phyloP scores from a whole-genome alignment of 1,284 basidiomycete genomes.

The Caloboletus firmus region DNA sequence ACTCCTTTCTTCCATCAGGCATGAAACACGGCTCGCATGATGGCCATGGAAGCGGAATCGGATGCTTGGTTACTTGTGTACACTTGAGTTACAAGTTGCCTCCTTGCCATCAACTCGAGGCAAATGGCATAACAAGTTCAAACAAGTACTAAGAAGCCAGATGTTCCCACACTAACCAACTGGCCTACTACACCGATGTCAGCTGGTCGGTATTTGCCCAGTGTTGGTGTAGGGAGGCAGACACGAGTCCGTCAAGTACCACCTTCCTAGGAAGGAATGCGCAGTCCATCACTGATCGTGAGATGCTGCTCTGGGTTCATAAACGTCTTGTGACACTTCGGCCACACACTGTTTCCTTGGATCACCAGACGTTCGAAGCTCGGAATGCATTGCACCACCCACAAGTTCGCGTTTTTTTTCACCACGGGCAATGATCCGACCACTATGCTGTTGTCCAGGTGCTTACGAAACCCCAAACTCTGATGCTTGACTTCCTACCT shows the following conservation, averaged over 20 bases:
- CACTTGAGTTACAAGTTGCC: too few species aligned
- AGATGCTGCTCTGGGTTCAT: background rate
- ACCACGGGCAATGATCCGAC: too few species aligned
- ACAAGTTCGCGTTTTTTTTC: background rate
- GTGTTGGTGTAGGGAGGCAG: background rate
- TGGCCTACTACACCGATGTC: background rate
- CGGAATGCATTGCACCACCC: background rate
- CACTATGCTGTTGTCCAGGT: background rate
- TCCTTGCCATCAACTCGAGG: background rate
- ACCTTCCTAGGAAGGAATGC: background rate
- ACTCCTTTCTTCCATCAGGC: background rate
- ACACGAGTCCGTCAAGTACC: conserved; percentile 5
- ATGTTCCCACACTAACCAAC: background rate
- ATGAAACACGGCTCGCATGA: conserved; percentile 1
- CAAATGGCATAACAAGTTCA: background rate
- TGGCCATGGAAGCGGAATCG: background rate
- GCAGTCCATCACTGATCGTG: background rate
- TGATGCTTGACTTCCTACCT: background rate
- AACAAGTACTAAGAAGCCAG: background rate
- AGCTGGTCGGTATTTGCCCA: background rate
- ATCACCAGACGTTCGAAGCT: background rate
- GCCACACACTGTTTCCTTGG: background rate
- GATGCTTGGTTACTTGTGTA: too few species aligned
- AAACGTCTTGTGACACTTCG: background rate
- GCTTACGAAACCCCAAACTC: background rate